Evolutionary conservation across 257 asterid species (phyloP).

Genomic region (Eucommia ulmoides): DNA sequence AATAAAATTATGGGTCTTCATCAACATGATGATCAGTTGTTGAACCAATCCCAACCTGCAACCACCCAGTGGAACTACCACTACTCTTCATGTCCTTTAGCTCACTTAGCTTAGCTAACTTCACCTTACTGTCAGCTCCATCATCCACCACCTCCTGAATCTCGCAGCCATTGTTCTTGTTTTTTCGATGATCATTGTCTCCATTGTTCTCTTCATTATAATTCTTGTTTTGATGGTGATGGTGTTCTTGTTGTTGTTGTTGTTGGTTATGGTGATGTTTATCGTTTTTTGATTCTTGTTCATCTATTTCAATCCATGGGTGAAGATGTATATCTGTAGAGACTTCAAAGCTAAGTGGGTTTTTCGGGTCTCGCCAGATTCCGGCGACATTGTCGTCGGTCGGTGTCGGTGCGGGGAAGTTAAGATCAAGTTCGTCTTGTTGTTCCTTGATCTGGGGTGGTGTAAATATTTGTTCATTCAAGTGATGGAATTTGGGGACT

Average conservation of each 20-base stretch:
- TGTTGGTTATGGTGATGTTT: not conserved
- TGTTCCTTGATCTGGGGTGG: not conserved
- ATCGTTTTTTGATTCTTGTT: not conserved
- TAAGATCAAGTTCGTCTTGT: not conserved
- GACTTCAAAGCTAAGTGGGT: not conserved
- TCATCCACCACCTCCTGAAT: constrained; percentile 25
- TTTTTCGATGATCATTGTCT: not conserved
- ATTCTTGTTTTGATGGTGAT: constrained; percentile 1
- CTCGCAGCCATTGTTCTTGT: not conserved
- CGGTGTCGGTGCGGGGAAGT: not conserved
- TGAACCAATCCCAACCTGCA: constrained; percentile 81
- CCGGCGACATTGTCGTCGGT: not conserved
- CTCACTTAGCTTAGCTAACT: constrained; percentile 47
- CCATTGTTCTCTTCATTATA: constrained; percentile 8
- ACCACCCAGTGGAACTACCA: constrained; percentile 50
- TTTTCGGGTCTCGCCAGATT: not conserved
- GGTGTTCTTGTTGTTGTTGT: not conserved
- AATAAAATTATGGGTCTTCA: no score
- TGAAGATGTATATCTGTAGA: constrained; percentile 1
- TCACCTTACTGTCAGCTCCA: constrained; percentile 58
- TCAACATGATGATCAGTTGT: no score
- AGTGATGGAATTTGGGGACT: not conserved
- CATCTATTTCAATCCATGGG: not conserved
- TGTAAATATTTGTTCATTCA: not conserved
- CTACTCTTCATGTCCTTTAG: constrained; percentile 34